These are phyloP conservation scores for Ophiostoma ips DNA, from an alignment of 2,329 filamentous ascomycete genomes.

Conservation along the genomic window DNA sequence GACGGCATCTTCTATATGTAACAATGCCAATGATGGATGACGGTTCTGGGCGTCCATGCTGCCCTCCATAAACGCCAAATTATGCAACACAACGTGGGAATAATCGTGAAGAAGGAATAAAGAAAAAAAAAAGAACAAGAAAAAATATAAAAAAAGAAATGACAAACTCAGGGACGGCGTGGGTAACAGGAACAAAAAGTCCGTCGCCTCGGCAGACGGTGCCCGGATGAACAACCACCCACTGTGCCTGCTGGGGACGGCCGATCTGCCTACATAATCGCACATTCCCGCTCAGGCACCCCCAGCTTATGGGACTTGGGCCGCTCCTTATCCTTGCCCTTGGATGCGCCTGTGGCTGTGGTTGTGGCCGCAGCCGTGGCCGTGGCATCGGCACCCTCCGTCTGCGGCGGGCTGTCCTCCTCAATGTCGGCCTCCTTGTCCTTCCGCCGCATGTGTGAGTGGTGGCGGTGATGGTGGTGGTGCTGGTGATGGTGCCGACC, in stretches of 20 bases:
- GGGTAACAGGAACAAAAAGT: neutral
- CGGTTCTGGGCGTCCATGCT: neutral
- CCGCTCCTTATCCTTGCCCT: conserved; percentile 15
- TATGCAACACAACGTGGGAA: neutral
- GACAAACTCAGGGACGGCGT: neutral
- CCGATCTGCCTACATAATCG: conserved; percentile 17
- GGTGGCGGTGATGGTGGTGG: conserved; percentile 13
- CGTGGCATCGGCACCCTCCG: neutral
- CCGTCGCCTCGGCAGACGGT: neutral
- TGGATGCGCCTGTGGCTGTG: neutral
- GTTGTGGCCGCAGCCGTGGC: neutral
- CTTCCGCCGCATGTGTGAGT: conserved; percentile 9
- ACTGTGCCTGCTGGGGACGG: neutral
- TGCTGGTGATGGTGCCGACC: conserved; percentile 11
- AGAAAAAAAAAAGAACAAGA: neutral
- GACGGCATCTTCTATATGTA: neutral
- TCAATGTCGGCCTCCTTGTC: conserved; percentile 5
- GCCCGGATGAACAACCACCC: neutral
- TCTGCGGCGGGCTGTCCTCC: neutral
- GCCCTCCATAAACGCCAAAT: neutral
- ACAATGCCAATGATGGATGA: neutral
- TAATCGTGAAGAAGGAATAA: neutral
- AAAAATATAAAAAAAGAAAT: neutral
- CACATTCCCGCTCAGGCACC: conserved; percentile 20
- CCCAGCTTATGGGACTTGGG: conserved; percentile 12